A percentile compares a stretch with the other conserved stretches of the same genome.
Conservation (phyloP, 768 basidiomycete species). For the Russula brevipes region DNA sequence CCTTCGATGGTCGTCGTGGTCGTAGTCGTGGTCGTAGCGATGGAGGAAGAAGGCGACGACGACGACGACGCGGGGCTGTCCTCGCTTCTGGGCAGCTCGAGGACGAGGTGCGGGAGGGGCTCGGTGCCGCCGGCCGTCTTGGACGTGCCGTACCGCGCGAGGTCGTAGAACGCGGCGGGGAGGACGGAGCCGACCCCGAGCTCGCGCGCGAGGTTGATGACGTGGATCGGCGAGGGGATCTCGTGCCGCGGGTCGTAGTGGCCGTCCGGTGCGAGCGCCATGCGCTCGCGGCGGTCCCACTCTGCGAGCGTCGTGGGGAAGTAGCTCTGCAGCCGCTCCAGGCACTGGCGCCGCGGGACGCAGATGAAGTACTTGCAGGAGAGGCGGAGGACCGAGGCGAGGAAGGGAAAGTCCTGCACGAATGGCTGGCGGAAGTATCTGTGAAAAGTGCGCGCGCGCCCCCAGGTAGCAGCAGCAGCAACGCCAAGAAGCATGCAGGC, state of each 20-base stretch:
- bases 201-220: constrained; percentile 65
- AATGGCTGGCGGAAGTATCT: constrained; percentile 55
- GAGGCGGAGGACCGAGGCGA: constrained; percentile 63
- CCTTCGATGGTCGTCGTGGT: not conserved
- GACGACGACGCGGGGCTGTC: not conserved
- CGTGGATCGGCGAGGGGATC: constrained; percentile 62
- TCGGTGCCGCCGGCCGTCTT: constrained; percentile 55
- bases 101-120: constrained; percentile 28
- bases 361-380: constrained; percentile 75
- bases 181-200: constrained; percentile 53
- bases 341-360: constrained; percentile 55
- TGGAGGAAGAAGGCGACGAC: not conserved
- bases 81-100: constrained; percentile 5
- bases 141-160: constrained; percentile 67
- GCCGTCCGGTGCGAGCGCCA: constrained; percentile 45
- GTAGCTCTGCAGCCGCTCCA: constrained; percentile 53
- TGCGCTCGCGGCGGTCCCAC: constrained; percentile 65
- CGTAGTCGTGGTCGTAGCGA: not conserved
- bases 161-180: constrained; percentile 69
- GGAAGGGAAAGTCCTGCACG: constrained; percentile 50
- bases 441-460: not conserved
- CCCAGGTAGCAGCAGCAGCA: not conserved
- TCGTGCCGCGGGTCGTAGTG: constrained; percentile 55
- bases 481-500: no score
- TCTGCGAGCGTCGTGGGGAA: constrained; percentile 63